Base-by-base conservation (phyloP, 352 stramenopile species). In the Globisporangium acanthophoron region DNA sequence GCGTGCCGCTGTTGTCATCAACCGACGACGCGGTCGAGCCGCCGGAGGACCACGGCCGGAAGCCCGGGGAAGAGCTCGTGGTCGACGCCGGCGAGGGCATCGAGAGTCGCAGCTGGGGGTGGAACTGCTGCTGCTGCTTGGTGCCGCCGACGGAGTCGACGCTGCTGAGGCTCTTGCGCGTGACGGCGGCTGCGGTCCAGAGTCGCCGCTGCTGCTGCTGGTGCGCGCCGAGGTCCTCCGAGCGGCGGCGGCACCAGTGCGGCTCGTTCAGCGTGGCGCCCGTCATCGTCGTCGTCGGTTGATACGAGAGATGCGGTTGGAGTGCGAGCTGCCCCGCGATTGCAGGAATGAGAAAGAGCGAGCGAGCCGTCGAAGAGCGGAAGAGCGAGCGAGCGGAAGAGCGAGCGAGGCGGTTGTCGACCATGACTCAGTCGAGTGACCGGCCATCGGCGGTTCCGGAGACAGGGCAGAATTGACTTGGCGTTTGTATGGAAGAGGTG, bases 31-130 rank as follows among this genome's bases (percentile, higher is more conserved):
- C 44, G 13, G 44, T 31, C 20, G 54, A 59, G 33, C 54, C 54
- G 5, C 13, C 54, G 7, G 54, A 60, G 13, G 45, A 60, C 54
- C 54, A 60, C 4, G 54, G 54, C 18, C 54, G 44, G 45, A 60
- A 60, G 41, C 41, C 27, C 24, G 56, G 39, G 54, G 40, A 37
- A 9, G 56, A 24, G 16, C 35, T 39, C 8, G 37, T n/a, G 29
- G 50, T 57, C 11, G 49, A 54, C 27, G 41, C 24, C 44, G 39
- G 47, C 52, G 58, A 64, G 12, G 43, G 43, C 9, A 62, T 49
- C 27, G 39, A 52, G 48, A 53, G 49, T 4, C 41, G 57, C 20
- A 46, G 7, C 20, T 44, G 46, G 13, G 21, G 44, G 12, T 18
- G 39, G 6, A 9, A 11, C 24, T 44, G 54, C 20, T 48, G 40